These are phyloP conservation scores for Camellia oleifera DNA, from an alignment of 179 eudicot species.

Conservation along the genomic window DNA sequence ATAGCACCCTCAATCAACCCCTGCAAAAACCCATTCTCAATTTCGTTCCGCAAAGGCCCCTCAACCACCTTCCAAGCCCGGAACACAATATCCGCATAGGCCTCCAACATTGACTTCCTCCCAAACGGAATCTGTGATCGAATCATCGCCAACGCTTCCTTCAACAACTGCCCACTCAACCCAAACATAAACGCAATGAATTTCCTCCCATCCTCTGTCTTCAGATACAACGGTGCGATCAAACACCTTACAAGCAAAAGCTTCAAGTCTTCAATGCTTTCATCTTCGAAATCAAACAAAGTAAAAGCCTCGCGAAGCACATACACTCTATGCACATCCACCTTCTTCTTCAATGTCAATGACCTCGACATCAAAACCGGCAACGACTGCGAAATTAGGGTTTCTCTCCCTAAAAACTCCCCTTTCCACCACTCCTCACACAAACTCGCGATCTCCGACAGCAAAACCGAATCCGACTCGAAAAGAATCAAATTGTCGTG, in stretches of 20 bases:
- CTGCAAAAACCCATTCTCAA: conserved; percentile 78
- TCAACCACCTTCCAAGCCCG: conserved; percentile 78
- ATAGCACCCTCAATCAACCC: conserved; percentile 74
- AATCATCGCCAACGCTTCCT: conserved; percentile 75
- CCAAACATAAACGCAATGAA: conserved; percentile 77
- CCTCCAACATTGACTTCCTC: conserved; percentile 81
- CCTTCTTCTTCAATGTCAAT: conserved; percentile 69
- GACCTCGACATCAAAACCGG: conserved; percentile 77
- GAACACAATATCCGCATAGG: conserved; percentile 77
- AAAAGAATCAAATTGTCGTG: conserved; percentile 78
- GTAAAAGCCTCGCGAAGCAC: conserved; percentile 64
- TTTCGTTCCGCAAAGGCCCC: conserved; percentile 53
- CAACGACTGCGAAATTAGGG: conserved; percentile 67
- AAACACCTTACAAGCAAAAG: conserved; percentile 66
- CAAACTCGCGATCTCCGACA: conserved; percentile 60
- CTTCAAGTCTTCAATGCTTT: conserved; percentile 86
- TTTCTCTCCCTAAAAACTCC: conserved; percentile 61
- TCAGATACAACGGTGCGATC: conserved; percentile 74
- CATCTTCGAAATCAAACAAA: conserved; percentile 92
- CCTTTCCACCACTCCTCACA: conserved; percentile 95
- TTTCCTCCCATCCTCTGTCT: conserved; percentile 78
- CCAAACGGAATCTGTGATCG: conserved; percentile 85
- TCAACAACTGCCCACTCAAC: conserved; percentile 59
- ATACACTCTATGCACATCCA: conserved; percentile 82
- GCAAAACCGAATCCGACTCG: conserved; percentile 57